Base-by-base conservation (phyloP, 768 basidiomycete genomes). In the Rhizopogon sp. region DNA sequence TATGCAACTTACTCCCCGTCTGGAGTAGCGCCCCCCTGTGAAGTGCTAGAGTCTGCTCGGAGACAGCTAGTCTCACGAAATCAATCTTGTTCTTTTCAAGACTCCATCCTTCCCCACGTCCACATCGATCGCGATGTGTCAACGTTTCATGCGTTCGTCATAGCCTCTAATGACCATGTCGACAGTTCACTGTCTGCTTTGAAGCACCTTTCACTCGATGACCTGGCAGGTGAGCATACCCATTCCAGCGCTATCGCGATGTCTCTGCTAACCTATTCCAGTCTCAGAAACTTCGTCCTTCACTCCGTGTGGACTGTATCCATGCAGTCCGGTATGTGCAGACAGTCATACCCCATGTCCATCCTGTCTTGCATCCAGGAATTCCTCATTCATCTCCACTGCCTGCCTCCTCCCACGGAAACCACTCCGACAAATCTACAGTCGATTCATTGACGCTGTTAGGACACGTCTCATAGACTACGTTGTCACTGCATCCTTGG, bases 391-490 rank as follows among this genome's bases (percentile, higher is more conserved):
- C 56, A 67, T 62, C 59, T 74, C 66, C 20, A 72, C 58, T 68
- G 58, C 61, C 60, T 54, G 60, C 70, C 63, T 75, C 64, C 69
- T 84, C 66, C 80, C 82, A 49, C 72, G 77, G 47, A 70, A 73
- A 57, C 66, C 70, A 47, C 70, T 84, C 9, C 80, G 73, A 25
- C 51, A 58, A 28, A 65, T 73, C 9, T 71, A 75, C 51, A 52
- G 64, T n/a, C 64, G 67, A 58, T 88, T 90, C 61, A 71, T 87
- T 58, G 76, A 79, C 37, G 87, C 88, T 6, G 69, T 87, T n/a
- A 83, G 87, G 39, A 75, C 66, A 39, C 62, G 74, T 39, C 65
- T 79, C 28, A 74, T 72, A 37, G 77, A 83, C 53, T 80, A 84
- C 63, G 71, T 90, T 42, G 73, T 78, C 6, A 70, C 72, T 50